Conservation (phyloP, 192 early-diverging fungal genomes). For the Coemansia sp. region DNA sequence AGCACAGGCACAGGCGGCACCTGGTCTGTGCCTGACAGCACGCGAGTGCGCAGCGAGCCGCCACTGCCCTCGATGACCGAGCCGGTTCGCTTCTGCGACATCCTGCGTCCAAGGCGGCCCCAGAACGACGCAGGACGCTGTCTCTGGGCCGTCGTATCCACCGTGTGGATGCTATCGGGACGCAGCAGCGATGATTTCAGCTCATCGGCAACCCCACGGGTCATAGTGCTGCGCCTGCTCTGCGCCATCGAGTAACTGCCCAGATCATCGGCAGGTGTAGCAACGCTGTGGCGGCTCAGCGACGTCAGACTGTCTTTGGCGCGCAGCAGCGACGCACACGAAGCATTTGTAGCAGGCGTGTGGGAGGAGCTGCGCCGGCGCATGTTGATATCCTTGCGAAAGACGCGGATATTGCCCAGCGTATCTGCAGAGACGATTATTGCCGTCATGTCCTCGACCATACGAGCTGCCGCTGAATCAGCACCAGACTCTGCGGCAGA, state of each 20-base stretch:
- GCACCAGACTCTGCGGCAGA: not conserved
- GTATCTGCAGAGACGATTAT: constrained; percentile 69
- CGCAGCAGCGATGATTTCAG: not conserved
- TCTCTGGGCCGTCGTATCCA: not conserved
- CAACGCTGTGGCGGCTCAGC: constrained; percentile 19
- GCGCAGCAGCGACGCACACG: constrained; percentile 17
- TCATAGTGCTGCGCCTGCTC: not conserved
- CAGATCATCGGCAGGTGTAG: constrained; percentile 5
- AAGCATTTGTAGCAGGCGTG: not conserved
- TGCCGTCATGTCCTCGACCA: constrained; percentile 43
- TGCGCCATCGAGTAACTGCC: constrained; percentile 11
- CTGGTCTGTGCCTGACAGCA: too few relatives aligned
- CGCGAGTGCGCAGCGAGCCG: not conserved
- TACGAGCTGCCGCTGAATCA: too few relatives aligned
- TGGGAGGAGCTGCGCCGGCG: not conserved
- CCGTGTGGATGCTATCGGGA: not conserved
- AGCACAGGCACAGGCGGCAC: not conserved
- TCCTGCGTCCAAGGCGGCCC: constrained; percentile 28
- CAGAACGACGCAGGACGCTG: constrained; percentile 32
- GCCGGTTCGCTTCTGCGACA: constrained; percentile 25
- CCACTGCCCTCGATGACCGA: not conserved
- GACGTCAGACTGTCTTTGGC: constrained; percentile 15
- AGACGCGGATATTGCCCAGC: constrained; percentile 64
- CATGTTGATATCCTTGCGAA: constrained; percentile 61
- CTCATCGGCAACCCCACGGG: not conserved